Percentiles rank a stretch among this genome's conserved stretches.
These are phyloP conservation scores for Yarrowia divulgata DNA, from an alignment of 805 yeast species.

Conservation along the genomic window DNA sequence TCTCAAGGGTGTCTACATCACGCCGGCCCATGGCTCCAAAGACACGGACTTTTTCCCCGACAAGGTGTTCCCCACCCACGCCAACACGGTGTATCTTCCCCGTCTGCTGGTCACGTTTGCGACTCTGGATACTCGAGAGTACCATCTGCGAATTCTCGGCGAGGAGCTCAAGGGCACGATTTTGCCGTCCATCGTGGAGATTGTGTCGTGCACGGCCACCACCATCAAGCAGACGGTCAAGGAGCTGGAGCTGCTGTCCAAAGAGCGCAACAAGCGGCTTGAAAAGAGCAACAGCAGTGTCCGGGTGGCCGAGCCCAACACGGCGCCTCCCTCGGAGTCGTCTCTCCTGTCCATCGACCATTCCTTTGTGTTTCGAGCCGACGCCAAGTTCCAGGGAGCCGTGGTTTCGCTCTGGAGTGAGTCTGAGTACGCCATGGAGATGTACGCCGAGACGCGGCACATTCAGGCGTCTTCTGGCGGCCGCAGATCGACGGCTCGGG, in stretches of 20 bases:
- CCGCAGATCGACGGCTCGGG: constrained; percentile 11
- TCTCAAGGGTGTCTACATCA: constrained; percentile 69
- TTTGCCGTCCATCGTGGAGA: constrained; percentile 45
- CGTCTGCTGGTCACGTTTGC: constrained; percentile 33
- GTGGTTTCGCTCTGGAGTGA: constrained; percentile 46
- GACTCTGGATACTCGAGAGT: constrained; percentile 22
- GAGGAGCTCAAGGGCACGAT: constrained; percentile 46
- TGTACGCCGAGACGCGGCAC: constrained; percentile 17
- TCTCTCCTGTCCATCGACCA: constrained; percentile 24
- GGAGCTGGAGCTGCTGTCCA: constrained; percentile 26
- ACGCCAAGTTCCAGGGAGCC: constrained; percentile 46
- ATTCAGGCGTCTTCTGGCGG: constrained; percentile 19
- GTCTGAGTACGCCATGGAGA: constrained; percentile 40
- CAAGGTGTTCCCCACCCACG: constrained; percentile 30
- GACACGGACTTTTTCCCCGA: constrained; percentile 27
- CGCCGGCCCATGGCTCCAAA: constrained; percentile 58
- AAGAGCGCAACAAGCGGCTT: constrained; percentile 17
- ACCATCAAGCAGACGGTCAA: constrained; percentile 34
- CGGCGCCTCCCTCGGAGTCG: neutral
- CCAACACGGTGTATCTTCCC: constrained; percentile 31
- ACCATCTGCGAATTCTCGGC: constrained; percentile 42
- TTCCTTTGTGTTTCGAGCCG: constrained; percentile 26
- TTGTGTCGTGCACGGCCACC: constrained; percentile 17
- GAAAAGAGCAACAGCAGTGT: neutral
- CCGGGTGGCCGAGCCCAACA: neutral